These are phyloP conservation scores for Thermothielavioides terrestris DNA, from an alignment of 495 filamentous ascomycete genomes.

Conservation along the genomic window DNA sequence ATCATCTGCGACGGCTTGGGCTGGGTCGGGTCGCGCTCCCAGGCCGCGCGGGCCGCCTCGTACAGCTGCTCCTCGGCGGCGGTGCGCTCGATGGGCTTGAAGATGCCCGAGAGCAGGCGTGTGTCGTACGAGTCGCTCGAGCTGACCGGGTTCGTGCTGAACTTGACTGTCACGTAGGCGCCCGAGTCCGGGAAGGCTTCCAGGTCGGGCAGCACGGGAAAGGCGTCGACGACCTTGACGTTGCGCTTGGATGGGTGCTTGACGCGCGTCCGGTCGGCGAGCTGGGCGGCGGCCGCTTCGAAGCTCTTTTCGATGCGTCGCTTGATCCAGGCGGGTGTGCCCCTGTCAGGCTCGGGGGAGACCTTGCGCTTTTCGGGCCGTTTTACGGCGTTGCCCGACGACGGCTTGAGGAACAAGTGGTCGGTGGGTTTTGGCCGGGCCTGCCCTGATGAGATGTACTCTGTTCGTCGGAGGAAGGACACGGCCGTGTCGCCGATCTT, in stretches of 20 bases:
- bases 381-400: conserved; percentile 31
- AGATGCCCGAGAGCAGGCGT: conserved; percentile 70
- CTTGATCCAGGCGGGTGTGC: conserved; percentile 72
- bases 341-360: conserved; percentile 48
- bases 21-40: conserved; percentile 54
- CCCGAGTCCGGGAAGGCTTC: conserved; percentile 80
- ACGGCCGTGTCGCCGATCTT: conserved; percentile 55
- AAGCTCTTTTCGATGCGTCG: conserved; percentile 79
- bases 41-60: conserved; percentile 46
- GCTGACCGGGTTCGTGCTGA: conserved; percentile 68
- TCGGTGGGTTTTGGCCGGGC: conserved; percentile 16
- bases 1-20: conserved; percentile 54
- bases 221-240: conserved; percentile 67
- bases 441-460: conserved; percentile 77
- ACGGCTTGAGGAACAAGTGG: conserved; percentile 32
- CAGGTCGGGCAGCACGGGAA: conserved; percentile 80
- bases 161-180: conserved; percentile 81
- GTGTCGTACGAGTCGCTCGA: conserved; percentile 56
- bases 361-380: conserved; percentile 36
- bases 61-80: conserved; percentile 43
- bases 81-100: conserved; percentile 54
- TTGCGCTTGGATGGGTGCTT: conserved; percentile 77
- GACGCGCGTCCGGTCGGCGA: conserved; percentile 62
- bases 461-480: conserved; percentile 90
- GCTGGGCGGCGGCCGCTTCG: conserved; percentile 58